A percentile compares a stretch with the other conserved stretches of the same genome.
Evolutionary conservation across 1,284 basidiomycete species (phyloP).

Genomic region (Stereum hirsutum): DNA sequence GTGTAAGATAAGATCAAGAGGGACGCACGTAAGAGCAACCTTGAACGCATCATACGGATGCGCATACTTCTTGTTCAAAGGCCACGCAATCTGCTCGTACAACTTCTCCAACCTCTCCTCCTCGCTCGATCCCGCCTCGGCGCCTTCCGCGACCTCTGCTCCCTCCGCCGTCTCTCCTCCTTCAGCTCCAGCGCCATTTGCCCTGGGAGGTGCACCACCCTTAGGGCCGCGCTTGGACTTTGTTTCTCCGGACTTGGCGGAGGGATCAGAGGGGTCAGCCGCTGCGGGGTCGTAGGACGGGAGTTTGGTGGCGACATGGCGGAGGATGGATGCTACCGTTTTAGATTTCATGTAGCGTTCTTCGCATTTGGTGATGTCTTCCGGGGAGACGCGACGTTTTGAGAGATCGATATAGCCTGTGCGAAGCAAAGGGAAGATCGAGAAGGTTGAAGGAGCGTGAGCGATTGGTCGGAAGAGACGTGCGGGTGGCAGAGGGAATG

Average conservation of each 20-base stretch:
- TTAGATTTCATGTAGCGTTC: conserved; percentile 98
- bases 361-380: conserved; percentile 98
- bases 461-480: too few species aligned
- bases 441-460: too few species aligned
- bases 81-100: conserved; percentile 93
- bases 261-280: conserved; percentile 24
- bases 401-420: conserved; percentile 98
- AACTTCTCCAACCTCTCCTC: conserved; percentile 74
- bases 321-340: conserved; percentile 88
- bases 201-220: too few species aligned
- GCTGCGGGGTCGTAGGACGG: conserved; percentile 39
- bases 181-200: conserved; percentile 26
- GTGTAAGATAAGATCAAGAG: not conserved
- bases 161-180: conserved; percentile 36
- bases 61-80: conserved; percentile 86
- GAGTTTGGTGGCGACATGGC: conserved; percentile 88
- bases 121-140: conserved; percentile 46
- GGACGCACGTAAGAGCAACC: conserved; percentile 79
- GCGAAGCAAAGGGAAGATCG: too few species aligned
- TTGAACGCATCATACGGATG: conserved; percentile 99
- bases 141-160: conserved; percentile 31
- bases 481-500: not conserved
- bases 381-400: conserved; percentile 97
- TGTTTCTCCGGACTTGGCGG: conserved; percentile 9
- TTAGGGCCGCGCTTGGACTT: not conserved